Conservation (phyloP, 2,329 filamentous ascomycete species). For the Xylaria sp. region DNA sequence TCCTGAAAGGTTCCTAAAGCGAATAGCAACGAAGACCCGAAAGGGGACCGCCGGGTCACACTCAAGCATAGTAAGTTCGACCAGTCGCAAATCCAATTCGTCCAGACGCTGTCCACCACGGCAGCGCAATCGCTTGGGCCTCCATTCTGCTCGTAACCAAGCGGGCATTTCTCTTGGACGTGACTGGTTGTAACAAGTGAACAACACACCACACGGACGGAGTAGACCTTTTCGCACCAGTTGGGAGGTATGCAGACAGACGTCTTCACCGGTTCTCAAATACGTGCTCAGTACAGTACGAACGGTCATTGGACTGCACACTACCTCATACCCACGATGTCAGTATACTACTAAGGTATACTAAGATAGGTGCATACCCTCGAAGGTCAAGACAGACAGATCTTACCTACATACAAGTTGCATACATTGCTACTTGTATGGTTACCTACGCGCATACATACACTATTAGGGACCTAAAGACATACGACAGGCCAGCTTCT, state of each 20-base stretch:
- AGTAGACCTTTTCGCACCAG: constrained; percentile 21
- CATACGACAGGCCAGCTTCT: constrained; percentile 7
- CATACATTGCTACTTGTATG: no score
- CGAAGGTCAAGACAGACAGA: no score
- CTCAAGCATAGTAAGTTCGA: constrained; percentile 20
- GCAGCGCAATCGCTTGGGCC: constrained; percentile 24
- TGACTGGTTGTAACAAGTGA: constrained; percentile 24
- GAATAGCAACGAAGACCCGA: constrained; percentile 12
- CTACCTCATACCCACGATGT: not conserved
- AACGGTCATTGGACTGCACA: constrained; percentile 7
- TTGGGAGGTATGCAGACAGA: constrained; percentile 22
- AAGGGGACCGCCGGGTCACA: constrained; percentile 19
- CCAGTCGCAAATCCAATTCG: constrained; percentile 27
- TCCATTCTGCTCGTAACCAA: constrained; percentile 28
- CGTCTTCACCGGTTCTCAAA: constrained; percentile 19
- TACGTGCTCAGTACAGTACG: constrained; percentile 1
- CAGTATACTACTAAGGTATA: no score
- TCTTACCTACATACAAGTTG: no score
- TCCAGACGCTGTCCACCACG: constrained; percentile 15
- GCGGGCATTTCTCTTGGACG: constrained; percentile 16
- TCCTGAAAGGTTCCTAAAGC: constrained; percentile 17
- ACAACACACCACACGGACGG: constrained; percentile 29
- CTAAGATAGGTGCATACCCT: no score
- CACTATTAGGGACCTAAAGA: no score
- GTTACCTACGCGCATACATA: no score